Conservation (phyloP, 169 alveolate species). For the Plasmodium gallinaceum region DNA sequence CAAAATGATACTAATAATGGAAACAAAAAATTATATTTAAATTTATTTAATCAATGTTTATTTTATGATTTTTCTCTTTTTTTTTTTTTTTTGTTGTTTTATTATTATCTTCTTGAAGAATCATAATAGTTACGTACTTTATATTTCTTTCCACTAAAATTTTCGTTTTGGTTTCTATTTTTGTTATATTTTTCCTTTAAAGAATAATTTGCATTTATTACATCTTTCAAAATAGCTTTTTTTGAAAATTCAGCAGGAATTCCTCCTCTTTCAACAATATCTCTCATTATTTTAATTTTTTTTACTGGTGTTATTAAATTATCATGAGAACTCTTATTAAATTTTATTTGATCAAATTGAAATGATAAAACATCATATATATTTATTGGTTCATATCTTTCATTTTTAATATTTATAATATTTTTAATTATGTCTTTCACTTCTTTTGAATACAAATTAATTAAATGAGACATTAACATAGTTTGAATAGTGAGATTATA, state of each 20-base stretch:
- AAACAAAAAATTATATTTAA: too few relatives aligned
- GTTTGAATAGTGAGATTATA: conserved; percentile 57
- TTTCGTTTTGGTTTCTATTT: conserved; percentile 22
- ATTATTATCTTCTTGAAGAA: conserved; percentile 15
- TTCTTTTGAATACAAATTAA: conserved; percentile 38
- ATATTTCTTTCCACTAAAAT: conserved; percentile 7
- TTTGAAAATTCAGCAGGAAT: conserved; percentile 48
- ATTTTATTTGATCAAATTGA: conserved; percentile 32
- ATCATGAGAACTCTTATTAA: conserved; percentile 28
- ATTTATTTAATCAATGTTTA: too few relatives aligned
- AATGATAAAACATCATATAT: conserved; percentile 51
- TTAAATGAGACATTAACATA: conserved; percentile 34
- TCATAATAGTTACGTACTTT: conserved; percentile 61
- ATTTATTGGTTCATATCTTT: conserved; percentile 34
- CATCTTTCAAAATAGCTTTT: conserved; percentile 37
- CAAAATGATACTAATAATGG: too few relatives aligned
- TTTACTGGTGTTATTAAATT: conserved; percentile 57
- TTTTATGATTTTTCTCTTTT: too few relatives aligned
- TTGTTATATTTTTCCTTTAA: conserved; percentile 41
- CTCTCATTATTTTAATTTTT: conserved; percentile 36
- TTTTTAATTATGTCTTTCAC: conserved; percentile 21
- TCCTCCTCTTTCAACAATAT: conserved; percentile 62
- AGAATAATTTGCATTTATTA: conserved; percentile 56
- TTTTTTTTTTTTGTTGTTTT: too few relatives aligned
- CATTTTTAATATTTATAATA: conserved; percentile 28